Evolutionary conservation across 2,329 filamentous ascomycete genomes (phyloP).

Genomic region (Leptographium galeiforme): DNA sequence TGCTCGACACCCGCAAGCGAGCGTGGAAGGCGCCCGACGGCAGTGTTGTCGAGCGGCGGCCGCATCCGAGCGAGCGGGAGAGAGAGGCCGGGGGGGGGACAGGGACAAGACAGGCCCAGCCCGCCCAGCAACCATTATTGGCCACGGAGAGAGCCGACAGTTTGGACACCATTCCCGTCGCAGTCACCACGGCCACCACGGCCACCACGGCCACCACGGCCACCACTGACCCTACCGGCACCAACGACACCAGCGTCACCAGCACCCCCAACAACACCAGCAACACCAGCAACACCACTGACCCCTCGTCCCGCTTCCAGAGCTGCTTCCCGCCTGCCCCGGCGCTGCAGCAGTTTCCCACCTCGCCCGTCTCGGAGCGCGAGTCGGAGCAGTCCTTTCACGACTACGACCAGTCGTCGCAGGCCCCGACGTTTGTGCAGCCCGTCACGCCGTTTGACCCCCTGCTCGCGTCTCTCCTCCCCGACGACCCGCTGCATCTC

Average conservation of each 20-base stretch:
- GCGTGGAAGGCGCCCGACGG: constrained; percentile 9
- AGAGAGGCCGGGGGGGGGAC: not conserved
- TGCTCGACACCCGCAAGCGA: constrained; percentile 10
- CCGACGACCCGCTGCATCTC: not conserved
- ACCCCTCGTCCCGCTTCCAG: too few species aligned
- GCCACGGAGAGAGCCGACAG: too few species aligned
- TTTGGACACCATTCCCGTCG: too few species aligned
- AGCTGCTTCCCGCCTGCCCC: not conserved
- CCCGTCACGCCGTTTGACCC: not conserved
- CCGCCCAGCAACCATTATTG: too few species aligned
- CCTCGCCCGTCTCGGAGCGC: constrained; percentile 5
- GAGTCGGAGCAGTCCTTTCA: not conserved
- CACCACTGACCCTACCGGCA: not conserved
- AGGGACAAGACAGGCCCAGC: not conserved
- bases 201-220: too few species aligned
- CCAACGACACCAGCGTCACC: too few species aligned
- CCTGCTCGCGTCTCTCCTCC: not conserved
- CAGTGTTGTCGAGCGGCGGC: constrained; percentile 4
- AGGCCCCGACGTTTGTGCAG: too few species aligned
- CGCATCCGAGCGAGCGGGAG: not conserved
- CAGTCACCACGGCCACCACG: too few species aligned
- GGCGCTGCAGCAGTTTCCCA: not conserved
- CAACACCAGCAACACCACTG: too few species aligned
- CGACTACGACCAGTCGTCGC: not conserved
- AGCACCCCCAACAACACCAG: too few species aligned